Evolutionary conservation across 1,139 yeast species (phyloP).

Genomic region (Martiniozyma asiatica): DNA sequence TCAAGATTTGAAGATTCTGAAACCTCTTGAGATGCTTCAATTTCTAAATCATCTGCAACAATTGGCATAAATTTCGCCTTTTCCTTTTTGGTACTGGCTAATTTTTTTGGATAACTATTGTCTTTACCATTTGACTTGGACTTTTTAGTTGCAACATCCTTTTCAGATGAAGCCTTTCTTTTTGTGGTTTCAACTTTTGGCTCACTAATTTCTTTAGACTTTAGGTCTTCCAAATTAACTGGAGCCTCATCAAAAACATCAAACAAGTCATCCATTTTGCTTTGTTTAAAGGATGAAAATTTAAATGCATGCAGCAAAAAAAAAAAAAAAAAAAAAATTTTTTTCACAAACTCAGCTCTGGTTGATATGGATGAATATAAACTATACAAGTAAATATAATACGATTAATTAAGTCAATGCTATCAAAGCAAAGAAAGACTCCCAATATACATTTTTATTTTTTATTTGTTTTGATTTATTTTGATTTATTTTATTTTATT

Average conservation of each 20-base stretch:
- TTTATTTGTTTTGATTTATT: too few species aligned
- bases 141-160: slow-evolving; percentile 12
- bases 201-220: neutral
- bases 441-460: too few species aligned
- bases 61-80: slow-evolving; percentile 39
- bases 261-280: slow-evolving; percentile 41
- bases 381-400: too few species aligned
- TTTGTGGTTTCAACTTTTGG: slow-evolving; percentile 2
- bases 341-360: too few species aligned
- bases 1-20: slow-evolving; percentile 65
- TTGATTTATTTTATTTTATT: too few species aligned
- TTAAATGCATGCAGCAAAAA: neutral
- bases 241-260: slow-evolving; percentile 57
- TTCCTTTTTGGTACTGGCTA: slow-evolving; percentile 20
- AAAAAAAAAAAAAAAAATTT: slow-evolving; percentile 2
- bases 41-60: slow-evolving; percentile 81
- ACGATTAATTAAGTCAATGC: too few species aligned
- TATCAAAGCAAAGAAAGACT: too few species aligned
- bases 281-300: neutral
- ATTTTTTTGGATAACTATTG: slow-evolving; percentile 15
- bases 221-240: slow-evolving; percentile 16
- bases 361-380: too few species aligned
- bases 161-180: slow-evolving; percentile 5
- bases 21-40: slow-evolving; percentile 84
- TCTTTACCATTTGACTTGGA: slow-evolving; percentile 8